Conservation (phyloP, 2,329 filamentous ascomycete species). For the Ophiostoma quercus region DNA sequence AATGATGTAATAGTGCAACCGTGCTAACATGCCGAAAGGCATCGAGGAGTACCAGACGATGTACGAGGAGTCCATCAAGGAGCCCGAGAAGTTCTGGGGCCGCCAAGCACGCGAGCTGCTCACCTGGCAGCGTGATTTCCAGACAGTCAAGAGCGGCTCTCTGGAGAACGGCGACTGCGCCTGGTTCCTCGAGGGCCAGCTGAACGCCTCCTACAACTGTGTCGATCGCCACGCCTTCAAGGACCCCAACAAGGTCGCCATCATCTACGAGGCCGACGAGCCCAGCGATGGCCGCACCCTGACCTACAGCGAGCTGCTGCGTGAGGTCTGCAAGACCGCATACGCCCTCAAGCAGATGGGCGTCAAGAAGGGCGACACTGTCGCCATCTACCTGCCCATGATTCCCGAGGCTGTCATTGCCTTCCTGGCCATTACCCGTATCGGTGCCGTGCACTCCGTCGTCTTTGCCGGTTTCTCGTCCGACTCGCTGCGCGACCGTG, state of each 20-base stretch:
- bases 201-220: conserved; percentile 97
- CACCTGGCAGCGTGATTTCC: conserved; percentile 84
- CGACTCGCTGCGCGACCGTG: conserved; percentile 90
- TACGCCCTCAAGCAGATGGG: conserved; percentile 92
- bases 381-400: conserved; percentile 97
- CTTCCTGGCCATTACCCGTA: conserved; percentile 83
- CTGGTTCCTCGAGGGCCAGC: conserved; percentile 89
- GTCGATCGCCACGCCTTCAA: conserved; percentile 95
- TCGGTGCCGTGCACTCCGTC: conserved; percentile 94
- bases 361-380: conserved; percentile 93
- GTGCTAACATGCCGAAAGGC: conserved; percentile 37
- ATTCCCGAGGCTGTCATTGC: conserved; percentile 92
- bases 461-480: conserved; percentile 97
- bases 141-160: conserved; percentile 76
- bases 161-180: conserved; percentile 76
- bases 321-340: conserved; percentile 81
- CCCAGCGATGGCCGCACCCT: conserved; percentile 78
- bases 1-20: neutral
- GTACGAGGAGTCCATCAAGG: conserved; percentile 79
- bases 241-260: conserved; percentile 86
- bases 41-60: conserved; percentile 62
- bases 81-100: conserved; percentile 88
- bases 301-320: conserved; percentile 87
- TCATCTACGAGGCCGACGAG: conserved; percentile 98
- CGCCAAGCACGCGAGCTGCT: conserved; percentile 80